Evolutionary conservation across 2,329 filamentous ascomycete genomes (phyloP).

Genomic region (Tolypocladium paradoxum): DNA sequence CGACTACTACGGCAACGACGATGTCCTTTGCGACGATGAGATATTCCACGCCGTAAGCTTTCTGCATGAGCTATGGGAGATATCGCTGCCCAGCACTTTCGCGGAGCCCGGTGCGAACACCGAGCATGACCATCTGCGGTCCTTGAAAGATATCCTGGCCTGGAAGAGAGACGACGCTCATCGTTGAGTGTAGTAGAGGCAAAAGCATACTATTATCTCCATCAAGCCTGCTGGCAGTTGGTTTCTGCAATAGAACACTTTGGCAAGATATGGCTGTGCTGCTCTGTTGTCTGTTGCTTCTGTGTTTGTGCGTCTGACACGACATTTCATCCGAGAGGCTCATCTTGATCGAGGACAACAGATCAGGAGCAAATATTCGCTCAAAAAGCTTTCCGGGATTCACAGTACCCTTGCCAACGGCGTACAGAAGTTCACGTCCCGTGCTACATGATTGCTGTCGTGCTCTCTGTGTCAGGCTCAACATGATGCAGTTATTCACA

Average conservation of each 20-base stretch:
- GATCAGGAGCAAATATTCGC: background rate
- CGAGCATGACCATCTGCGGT: background rate
- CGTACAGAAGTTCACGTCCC: background rate
- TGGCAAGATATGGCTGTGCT: too few species aligned
- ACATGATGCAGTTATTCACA: background rate
- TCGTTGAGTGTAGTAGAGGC: background rate
- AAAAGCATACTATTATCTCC: too few species aligned
- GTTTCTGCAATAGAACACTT: too few species aligned
- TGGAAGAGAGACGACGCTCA: background rate
- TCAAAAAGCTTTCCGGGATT: background rate
- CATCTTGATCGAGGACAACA: background rate
- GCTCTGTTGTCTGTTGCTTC: background rate
- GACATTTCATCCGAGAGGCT: background rate
- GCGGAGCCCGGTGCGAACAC: too few species aligned
- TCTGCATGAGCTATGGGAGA: too few species aligned
- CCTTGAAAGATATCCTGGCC: too few species aligned
- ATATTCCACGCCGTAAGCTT: too few species aligned
- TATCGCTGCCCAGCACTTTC: too few species aligned
- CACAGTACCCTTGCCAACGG: background rate
- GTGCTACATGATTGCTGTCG: background rate
- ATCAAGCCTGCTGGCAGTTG: too few species aligned
- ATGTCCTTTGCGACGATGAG: too few species aligned
- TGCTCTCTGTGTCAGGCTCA: background rate
- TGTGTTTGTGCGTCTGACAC: background rate
- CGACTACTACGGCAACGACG: too few species aligned